A percentile compares a stretch with the other conserved stretches of the same genome.
These are phyloP conservation scores for Bonia amplexicaulis DNA, from an alignment of 176 grass and related monocot genomes.

Conservation along the genomic window DNA sequence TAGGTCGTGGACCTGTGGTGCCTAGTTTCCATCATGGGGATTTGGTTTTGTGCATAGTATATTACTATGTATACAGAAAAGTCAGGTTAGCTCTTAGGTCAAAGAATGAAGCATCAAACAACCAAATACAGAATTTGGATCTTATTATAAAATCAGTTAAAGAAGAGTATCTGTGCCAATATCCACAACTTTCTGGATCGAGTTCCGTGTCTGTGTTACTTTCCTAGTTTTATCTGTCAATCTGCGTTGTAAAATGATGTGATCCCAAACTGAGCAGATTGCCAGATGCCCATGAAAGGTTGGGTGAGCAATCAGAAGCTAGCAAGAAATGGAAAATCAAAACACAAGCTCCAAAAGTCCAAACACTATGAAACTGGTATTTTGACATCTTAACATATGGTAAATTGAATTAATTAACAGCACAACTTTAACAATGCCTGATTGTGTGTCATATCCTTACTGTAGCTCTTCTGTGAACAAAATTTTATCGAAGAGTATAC, in stretches of 20 bases:
- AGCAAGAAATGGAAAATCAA: background rate
- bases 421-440: background rate
- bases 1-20: background rate
- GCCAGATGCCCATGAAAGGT: background rate
- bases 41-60: background rate
- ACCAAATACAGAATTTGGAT: background rate
- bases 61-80: background rate
- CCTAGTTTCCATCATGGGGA: background rate
- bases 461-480: background rate
- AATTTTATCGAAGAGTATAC: background rate
- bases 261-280: background rate
- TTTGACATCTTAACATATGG: slow-evolving; percentile 2
- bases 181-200: background rate
- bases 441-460: background rate
- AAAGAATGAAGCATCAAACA: slow-evolving; percentile 20
- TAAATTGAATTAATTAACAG: background rate
- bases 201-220: background rate
- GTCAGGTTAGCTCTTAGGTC: background rate
- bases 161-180: background rate
- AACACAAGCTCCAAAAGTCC: background rate
- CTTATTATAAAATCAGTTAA: background rate
- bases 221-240: background rate
- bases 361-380: background rate
- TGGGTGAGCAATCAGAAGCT: background rate
- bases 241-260: background rate